Base-by-base conservation (phyloP, 169 alveolate species). In the Amoebophrya sp. region DNA sequence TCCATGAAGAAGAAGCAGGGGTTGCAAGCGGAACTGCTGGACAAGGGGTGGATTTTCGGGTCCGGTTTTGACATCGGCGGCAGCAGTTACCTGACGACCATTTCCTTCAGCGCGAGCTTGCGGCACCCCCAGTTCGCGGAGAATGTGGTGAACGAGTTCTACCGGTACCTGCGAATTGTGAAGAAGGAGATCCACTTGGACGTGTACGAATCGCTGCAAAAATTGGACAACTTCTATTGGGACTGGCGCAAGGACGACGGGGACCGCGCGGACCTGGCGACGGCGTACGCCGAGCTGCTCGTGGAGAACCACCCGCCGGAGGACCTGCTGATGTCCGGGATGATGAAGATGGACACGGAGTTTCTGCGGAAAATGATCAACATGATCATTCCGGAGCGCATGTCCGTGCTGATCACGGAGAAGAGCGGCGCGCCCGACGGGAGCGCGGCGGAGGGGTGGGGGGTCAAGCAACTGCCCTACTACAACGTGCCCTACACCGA, bases 121-220 rank as follows among this genome's bases (percentile, higher is more conserved):
- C 83, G 83, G 35, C 83, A 66, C 35, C 83, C 83, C 0, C 83
- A 66, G 83, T 66, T 12, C 35, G 83, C 83, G 35, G 83, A 66
- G 18, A 2, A 66, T 0, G 83, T 66, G 29, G 83, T 66, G 32
- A 66, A 66, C 35, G 83, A 66, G 83, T 66, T 66, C 32, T 66
- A 1, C 39, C 12, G 32, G 1, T 66, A 66, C 83, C 1, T 66
- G 35, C 29, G 35, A 25, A 25, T 66, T 2, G 83, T 66, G 2
- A 7, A 25, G 35, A 2, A 25, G 83, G 83, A 66, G 35, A n/a
- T 66, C 39, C 83, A 25, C 32, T 7, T 66, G 83, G 83, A 66
- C 35, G 83, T 66, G 32, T 66, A 66, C 83, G 38, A 66, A 66
- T 18, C 83, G 83, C 1, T 66, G 10, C 39, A 66, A 66, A 66